Evolutionary conservation across 164 flowering plant genomes (phyloP).

Genomic region (Chloranthus sessilifolius): DNA sequence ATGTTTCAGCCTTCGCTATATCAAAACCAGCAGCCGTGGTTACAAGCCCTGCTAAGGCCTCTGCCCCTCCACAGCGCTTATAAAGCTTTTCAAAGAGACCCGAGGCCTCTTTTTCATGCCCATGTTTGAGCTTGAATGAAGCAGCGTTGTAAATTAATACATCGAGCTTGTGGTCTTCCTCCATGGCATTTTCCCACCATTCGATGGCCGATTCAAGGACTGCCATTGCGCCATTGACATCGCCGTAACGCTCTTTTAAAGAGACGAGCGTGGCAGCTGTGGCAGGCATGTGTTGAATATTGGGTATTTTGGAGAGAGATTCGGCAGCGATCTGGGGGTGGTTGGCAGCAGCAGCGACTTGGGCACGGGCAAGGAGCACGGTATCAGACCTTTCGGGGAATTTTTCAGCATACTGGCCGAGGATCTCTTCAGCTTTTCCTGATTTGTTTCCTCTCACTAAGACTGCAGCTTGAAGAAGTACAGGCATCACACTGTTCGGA

Average conservation of each 20-base stretch:
- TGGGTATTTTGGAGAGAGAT: conserved; percentile 64
- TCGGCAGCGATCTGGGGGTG: conserved; percentile 78
- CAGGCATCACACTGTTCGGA: conserved; percentile 55
- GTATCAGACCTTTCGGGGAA: conserved; percentile 57
- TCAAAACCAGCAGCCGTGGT: conserved; percentile 70
- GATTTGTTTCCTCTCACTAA: conserved; percentile 83
- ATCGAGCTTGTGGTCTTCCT: conserved; percentile 54
- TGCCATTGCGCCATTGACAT: conserved; percentile 65
- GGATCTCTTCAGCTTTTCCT: conserved; percentile 76
- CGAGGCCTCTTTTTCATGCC: conserved; percentile 70
- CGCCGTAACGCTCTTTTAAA: conserved; percentile 80
- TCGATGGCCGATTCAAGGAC: conserved; percentile 66
- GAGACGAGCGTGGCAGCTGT: conserved; percentile 88
- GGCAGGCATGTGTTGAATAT: conserved; percentile 93
- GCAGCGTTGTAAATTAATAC: conserved; percentile 81
- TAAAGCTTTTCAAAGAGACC: conserved; percentile 65
- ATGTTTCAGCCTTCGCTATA: conserved; percentile 76
- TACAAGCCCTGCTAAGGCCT: conserved; percentile 78
- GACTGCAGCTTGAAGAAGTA: conserved; percentile 84
- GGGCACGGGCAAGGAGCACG: conserved; percentile 74
- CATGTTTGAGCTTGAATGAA: conserved; percentile 83
- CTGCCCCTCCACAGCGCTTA: conserved; percentile 59
- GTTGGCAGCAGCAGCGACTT: conserved; percentile 81
- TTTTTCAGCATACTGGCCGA: conserved; percentile 54
- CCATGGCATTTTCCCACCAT: conserved; percentile 84